Percentiles rank a stretch among this genome's conserved stretches.
These are phyloP conservation scores for Chlorokybus atmophyticus DNA, from an alignment of 139 green algal genomes.

Conservation along the genomic window DNA sequence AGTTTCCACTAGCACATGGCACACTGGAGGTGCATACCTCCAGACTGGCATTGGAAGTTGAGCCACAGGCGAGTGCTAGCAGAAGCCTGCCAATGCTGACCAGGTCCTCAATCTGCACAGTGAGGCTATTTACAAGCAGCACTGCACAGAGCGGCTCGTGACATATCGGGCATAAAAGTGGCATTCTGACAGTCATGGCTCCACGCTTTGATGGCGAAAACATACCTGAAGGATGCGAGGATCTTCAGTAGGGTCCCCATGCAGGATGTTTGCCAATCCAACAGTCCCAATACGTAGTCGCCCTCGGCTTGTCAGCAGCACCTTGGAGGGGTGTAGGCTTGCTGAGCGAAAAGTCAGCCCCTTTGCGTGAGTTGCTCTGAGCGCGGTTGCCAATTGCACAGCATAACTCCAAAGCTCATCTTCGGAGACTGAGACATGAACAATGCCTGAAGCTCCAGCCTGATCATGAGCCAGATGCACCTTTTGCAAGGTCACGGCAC, in stretches of 20 bases:
- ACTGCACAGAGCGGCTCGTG: no score
- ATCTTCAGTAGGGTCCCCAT: conserved; percentile 18
- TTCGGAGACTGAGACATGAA: conserved; percentile 35
- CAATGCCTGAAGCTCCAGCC: background rate
- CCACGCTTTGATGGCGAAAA: no score
- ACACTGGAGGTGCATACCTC: background rate
- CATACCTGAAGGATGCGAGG: conserved; percentile 11
- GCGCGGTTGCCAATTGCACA: conserved; percentile 47
- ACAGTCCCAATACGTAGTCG: conserved; percentile 46
- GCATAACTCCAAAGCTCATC: conserved; percentile 72
- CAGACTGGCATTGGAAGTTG: conserved; percentile 12
- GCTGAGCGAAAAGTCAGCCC: conserved; percentile 40
- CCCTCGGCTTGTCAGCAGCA: conserved; percentile 47
- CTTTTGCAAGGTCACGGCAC: conserved; percentile 36
- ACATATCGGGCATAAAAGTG: no score
- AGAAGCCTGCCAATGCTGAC: conserved; percentile 51
- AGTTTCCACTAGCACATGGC: background rate
- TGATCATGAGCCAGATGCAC: conserved; percentile 11
- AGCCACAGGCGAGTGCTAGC: conserved; percentile 58
- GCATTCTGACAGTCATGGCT: no score
- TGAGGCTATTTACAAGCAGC: no score
- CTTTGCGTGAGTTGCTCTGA: conserved; percentile 51
- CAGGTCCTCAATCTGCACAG: conserved; percentile 20
- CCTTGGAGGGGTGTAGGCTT: conserved; percentile 65
- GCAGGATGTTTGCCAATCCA: conserved; percentile 47